Conservation (phyloP, 176 grass and related monocot genomes). For the Ensete ventricosum region DNA sequence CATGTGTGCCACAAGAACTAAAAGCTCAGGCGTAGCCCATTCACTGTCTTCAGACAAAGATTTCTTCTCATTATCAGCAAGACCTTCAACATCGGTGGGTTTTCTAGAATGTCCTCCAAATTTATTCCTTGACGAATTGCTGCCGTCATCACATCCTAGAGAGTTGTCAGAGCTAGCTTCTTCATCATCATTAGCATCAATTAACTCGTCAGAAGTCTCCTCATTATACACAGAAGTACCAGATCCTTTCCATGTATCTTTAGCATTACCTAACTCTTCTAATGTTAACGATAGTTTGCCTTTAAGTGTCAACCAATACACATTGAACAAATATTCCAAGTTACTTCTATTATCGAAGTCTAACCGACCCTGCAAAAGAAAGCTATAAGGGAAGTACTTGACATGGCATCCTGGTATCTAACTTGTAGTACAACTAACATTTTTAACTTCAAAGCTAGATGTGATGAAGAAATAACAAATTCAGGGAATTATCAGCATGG, state of each 20-base stretch:
- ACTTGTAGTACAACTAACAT: no score
- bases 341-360: constrained; percentile 92
- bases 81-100: constrained; percentile 17
- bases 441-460: no score
- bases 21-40: constrained; percentile 74
- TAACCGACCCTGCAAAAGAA: constrained; percentile 42
- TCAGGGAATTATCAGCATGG: no score
- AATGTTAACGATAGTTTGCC: constrained; percentile 59
- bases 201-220: constrained; percentile 70
- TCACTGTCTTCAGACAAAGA: constrained; percentile 32
- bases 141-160: constrained; percentile 32
- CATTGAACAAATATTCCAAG: constrained; percentile 99
- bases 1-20: constrained; percentile 80
- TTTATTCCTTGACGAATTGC: constrained; percentile 39
- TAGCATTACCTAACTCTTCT: constrained; percentile 68
- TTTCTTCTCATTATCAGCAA: constrained; percentile 30
- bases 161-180: constrained; percentile 58
- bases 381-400: background rate
- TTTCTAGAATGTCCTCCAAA: constrained; percentile 42
- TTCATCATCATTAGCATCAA: constrained; percentile 61
- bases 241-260: constrained; percentile 45
- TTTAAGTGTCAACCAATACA: constrained; percentile 95
- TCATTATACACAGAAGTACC: constrained; percentile 41
- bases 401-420: no score
- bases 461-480: no score